Evolutionary conservation across 2,329 filamentous ascomycete species (phyloP).

Genomic region (Sodiomyces alkalinus): DNA sequence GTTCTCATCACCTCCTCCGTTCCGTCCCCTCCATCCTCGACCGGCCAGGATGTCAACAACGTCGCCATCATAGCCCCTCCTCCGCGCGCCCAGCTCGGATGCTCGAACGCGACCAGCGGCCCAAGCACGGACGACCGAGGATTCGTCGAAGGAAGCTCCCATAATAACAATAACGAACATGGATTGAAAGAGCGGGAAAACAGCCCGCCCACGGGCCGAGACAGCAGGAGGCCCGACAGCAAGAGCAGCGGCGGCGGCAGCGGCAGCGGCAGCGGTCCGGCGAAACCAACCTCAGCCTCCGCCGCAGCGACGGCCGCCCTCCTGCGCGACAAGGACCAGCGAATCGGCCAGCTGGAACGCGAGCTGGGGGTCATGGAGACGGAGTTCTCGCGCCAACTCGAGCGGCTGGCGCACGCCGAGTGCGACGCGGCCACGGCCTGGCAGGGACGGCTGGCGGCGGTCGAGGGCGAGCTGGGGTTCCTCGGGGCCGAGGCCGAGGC

Average conservation of each 20-base stretch:
- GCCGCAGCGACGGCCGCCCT: constrained; percentile 12
- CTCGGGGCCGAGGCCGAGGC: constrained; percentile 33
- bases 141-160: too few relatives aligned
- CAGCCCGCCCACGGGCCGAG: constrained; percentile 6
- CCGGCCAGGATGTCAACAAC: constrained; percentile 9
- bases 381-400: constrained; percentile 38
- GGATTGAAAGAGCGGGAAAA: background rate
- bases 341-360: constrained; percentile 34
- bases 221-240: constrained; percentile 2
- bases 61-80: constrained; percentile 22
- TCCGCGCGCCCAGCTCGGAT: constrained; percentile 22
- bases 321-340: constrained; percentile 31
- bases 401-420: constrained; percentile 36
- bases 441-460: constrained; percentile 38
- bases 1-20: background rate
- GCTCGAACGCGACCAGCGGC: constrained; percentile 14
- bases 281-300: constrained; percentile 13
- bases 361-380: constrained; percentile 36
- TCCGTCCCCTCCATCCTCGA: background rate
- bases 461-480: constrained; percentile 38
- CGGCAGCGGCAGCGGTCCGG: constrained; percentile 8
- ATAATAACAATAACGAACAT: too few relatives aligned
- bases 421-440: constrained; percentile 40
- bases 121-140: constrained; percentile 14
- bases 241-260: constrained; percentile 10